Evolutionary conservation across 768 basidiomycete genomes (phyloP).

Genomic region (Mycena pura): DNA sequence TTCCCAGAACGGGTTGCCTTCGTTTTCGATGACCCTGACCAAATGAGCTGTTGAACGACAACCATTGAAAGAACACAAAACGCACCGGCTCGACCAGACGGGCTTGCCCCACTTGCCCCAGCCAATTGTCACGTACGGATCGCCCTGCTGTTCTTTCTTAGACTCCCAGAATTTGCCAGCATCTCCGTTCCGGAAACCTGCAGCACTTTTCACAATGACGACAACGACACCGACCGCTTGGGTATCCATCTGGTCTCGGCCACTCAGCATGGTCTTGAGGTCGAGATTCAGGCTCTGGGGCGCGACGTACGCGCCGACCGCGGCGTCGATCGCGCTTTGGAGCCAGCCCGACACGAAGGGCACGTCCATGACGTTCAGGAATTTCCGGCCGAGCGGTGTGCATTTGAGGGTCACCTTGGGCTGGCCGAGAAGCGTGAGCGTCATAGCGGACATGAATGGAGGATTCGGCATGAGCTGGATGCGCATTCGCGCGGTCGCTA

Average conservation of each 20-base stretch:
- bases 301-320: constrained; percentile 66
- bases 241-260: constrained; percentile 68
- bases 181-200: constrained; percentile 52
- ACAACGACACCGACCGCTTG: constrained; percentile 69
- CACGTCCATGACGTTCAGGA: constrained; percentile 82
- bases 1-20: constrained; percentile 71
- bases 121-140: constrained; percentile 69
- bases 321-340: constrained; percentile 69
- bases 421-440: constrained; percentile 72
- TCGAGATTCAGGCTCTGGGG: constrained; percentile 77
- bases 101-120: constrained; percentile 71
- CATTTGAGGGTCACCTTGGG: constrained; percentile 70
- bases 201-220: constrained; percentile 68
- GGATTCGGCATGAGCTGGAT: constrained; percentile 78
- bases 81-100: constrained; percentile 67
- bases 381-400: constrained; percentile 63
- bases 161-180: constrained; percentile 42
- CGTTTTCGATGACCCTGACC: constrained; percentile 63
- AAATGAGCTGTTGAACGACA: neutral
- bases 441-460: constrained; percentile 59
- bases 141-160: constrained; percentile 39
- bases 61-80: neutral
- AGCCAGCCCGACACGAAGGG: constrained; percentile 75
- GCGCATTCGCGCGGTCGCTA: constrained; percentile 66
- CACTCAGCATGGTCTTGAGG: constrained; percentile 66